A percentile compares a stretch with the other conserved stretches of the same genome.
phyloP scores from a whole-genome alignment of 1,139 yeast species.

The Sugiyamaella xylanicola region DNA sequence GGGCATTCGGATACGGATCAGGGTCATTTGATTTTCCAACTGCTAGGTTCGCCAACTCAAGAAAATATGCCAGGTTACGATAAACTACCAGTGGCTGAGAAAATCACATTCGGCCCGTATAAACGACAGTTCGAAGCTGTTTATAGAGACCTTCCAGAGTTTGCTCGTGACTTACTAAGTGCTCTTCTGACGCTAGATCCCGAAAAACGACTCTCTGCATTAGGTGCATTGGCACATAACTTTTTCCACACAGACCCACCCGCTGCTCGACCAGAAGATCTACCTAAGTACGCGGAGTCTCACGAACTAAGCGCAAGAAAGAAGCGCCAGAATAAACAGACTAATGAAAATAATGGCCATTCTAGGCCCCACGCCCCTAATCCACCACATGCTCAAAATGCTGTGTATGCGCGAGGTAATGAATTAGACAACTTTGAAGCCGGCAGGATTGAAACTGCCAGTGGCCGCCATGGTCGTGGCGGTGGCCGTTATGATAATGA shows the following conservation, averaged over 20 bases:
- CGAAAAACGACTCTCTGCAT: slow-evolving; percentile 68
- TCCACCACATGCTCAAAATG: slow-evolving; percentile 24
- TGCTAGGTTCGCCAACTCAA: slow-evolving; percentile 78
- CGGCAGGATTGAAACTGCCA: not conserved
- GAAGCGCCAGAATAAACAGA: slow-evolving; percentile 48
- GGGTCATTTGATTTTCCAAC: slow-evolving; percentile 73
- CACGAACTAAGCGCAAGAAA: slow-evolving; percentile 83
- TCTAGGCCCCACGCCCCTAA: slow-evolving; percentile 27
- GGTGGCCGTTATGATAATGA: not conserved
- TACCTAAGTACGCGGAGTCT: slow-evolving; percentile 77
- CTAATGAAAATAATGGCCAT: slow-evolving; percentile 22
- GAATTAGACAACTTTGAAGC: slow-evolving; percentile 9
- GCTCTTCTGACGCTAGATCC: slow-evolving; percentile 58
- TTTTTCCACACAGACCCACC: slow-evolving; percentile 69
- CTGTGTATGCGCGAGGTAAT: slow-evolving; percentile 10
- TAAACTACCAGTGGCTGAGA: slow-evolving; percentile 61
- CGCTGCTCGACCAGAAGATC: slow-evolving; percentile 56
- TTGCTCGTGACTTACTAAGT: slow-evolving; percentile 38
- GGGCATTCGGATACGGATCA: slow-evolving; percentile 93
- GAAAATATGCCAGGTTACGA: slow-evolving; percentile 67
- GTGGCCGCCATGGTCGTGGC: slow-evolving; percentile 6
- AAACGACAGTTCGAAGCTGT: slow-evolving; percentile 57
- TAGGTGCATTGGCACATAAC: slow-evolving; percentile 69
- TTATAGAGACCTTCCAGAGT: slow-evolving; percentile 45
- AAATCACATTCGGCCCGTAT: slow-evolving; percentile 46